These are phyloP conservation scores for Isoetes taiwanensis DNA, from an alignment of 75 land plant species.

Conservation along the genomic window DNA sequence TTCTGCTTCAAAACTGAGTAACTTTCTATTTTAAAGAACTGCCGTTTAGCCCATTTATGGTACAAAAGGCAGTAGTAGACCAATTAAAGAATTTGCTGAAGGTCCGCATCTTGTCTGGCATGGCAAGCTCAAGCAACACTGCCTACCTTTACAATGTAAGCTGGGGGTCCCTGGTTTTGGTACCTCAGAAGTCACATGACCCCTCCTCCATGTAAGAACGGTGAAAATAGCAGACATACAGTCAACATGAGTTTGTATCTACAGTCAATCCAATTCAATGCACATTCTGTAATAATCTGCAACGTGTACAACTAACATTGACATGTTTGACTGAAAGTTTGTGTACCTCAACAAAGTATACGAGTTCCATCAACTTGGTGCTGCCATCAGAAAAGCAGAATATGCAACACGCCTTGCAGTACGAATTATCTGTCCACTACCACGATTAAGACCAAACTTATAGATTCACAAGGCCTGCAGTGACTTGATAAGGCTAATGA, in stretches of 20 bases:
- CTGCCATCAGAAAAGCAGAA: conserved; percentile 97
- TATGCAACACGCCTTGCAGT: conserved; percentile 98
- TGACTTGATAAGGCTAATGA: no score
- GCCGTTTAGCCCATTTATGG: no score
- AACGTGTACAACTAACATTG: no score
- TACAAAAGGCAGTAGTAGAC: no score
- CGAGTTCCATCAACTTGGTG: conserved; percentile 97
- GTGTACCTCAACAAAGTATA: conserved; percentile 98
- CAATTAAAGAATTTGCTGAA: conserved; percentile 54
- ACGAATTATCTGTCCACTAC: conserved; percentile 97
- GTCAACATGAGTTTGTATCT: conserved; percentile 99
- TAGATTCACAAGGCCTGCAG: no score
- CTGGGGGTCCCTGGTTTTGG: conserved; percentile 97
- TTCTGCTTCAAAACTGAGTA: no score
- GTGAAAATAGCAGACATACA: conserved; percentile 97
- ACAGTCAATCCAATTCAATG: no score
- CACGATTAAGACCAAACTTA: conserved; percentile 90
- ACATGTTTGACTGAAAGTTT: no score
- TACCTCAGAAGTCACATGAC: conserved; percentile 93
- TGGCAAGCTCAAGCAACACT: conserved; percentile 91
- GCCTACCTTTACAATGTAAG: conserved; percentile 98
- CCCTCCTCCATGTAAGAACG: conserved; percentile 81
- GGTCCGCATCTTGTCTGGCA: conserved; percentile 92
- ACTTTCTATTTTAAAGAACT: no score
- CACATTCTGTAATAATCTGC: no score